phyloP scores from a whole-genome alignment of 2,329 filamentous ascomycete species.

The Sporothrix brasiliensis region DNA sequence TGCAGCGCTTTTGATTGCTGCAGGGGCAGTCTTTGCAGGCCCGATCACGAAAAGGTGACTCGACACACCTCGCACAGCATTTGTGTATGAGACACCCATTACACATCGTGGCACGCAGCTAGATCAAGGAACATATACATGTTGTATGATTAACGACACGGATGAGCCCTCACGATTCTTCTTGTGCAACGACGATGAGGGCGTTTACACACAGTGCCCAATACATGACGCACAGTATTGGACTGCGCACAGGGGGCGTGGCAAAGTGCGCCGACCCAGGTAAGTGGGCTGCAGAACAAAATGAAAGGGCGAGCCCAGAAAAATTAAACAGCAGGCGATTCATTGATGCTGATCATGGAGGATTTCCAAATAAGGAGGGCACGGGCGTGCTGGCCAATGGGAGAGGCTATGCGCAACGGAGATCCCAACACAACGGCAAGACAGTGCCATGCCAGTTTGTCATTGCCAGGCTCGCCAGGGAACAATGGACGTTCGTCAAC shows the following conservation, averaged over 20 bases:
- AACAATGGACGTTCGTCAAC: not conserved
- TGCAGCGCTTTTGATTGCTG: not conserved
- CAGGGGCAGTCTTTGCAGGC: slow-evolving; percentile 1
- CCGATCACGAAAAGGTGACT: not conserved
- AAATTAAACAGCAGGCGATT: not conserved
- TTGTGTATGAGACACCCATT: not conserved
- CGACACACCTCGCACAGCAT: slow-evolving; percentile 20
- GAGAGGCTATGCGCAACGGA: not conserved
- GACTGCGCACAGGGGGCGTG: slow-evolving; percentile 3
- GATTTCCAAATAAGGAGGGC: not conserved
- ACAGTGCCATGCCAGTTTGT: not conserved
- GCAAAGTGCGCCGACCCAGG: slow-evolving; percentile 5
- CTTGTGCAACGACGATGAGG: not conserved
- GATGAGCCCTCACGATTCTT: not conserved
- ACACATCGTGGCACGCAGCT: not conserved
- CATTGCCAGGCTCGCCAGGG: not conserved
- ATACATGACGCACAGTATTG: not conserved
- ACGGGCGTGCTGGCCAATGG: slow-evolving; percentile 3
- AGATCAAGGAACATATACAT: not conserved
- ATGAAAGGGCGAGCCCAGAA: slow-evolving; percentile 10
- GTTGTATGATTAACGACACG: not conserved
- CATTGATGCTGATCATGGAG: slow-evolving; percentile 23
- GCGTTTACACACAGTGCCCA: not conserved
- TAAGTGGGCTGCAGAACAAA: slow-evolving; percentile 20
- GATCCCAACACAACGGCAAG: not conserved